Conservation (phyloP, 139 green algal genomes). For the Volvox africanus region DNA sequence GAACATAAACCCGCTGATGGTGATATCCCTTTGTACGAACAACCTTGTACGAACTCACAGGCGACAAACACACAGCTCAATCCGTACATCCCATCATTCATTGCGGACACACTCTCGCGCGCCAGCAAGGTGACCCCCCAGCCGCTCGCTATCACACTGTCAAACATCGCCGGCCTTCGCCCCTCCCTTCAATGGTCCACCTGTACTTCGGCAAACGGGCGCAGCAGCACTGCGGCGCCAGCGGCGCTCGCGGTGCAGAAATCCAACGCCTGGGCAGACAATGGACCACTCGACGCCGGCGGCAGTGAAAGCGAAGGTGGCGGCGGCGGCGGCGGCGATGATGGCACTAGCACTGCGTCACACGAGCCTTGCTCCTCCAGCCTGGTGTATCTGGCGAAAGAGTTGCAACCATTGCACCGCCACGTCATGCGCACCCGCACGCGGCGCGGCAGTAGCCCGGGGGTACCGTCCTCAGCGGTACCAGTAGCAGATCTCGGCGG, state of each 20-base stretch:
- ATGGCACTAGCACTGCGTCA: not conserved
- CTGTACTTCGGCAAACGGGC: not conserved
- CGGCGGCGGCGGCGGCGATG: not conserved
- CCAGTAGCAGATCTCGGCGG: not conserved
- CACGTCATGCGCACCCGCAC: not conserved
- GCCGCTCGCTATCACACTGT: not conserved
- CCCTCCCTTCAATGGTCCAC: too few relatives aligned
- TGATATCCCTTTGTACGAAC: too few relatives aligned
- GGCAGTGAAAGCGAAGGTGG: not conserved
- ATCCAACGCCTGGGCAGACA: too few relatives aligned
- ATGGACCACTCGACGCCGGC: too few relatives aligned
- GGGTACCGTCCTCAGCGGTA: too few relatives aligned
- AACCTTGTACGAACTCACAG: not conserved
- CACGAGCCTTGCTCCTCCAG: too few relatives aligned
- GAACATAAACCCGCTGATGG: too few relatives aligned
- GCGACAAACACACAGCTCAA: not conserved
- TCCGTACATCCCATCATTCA: slow-evolving; percentile 11
- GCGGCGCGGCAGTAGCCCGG: not conserved
- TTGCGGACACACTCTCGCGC: not conserved
- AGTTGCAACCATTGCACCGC: not conserved
- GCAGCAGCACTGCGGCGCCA: not conserved
- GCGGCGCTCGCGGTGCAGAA: not conserved
- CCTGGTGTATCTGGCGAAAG: not conserved
- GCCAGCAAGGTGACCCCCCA: not conserved
- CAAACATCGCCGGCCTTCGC: too few relatives aligned